A percentile compares a stretch with the other conserved stretches of the same genome.
phyloP scores from a whole-genome alignment of 2,329 filamentous ascomycete species.

The Diaporthe citrichinensis region DNA sequence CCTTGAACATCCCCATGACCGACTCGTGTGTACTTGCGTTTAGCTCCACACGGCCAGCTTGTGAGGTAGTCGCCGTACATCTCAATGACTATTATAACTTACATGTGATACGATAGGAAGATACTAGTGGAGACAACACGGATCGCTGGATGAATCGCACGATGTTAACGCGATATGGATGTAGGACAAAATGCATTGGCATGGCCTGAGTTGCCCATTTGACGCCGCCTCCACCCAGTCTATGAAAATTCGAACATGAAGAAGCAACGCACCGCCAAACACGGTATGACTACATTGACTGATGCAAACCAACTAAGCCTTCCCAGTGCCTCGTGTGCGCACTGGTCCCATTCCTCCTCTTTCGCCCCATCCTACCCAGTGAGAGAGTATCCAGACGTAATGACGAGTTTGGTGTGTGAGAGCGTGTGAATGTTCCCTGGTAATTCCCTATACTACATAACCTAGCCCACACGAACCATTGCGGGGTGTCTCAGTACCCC shows the following conservation, averaged over 20 bases:
- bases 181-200: slow-evolving; percentile 40
- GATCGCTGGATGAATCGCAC: neutral
- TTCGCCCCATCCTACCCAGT: neutral
- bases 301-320: slow-evolving; percentile 26
- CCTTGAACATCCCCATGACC: neutral
- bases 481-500: neutral
- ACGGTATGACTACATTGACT: slow-evolving; percentile 34
- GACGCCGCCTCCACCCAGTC: slow-evolving; percentile 46
- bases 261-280: slow-evolving; percentile 32
- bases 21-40: too few species aligned
- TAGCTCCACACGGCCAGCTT: too few species aligned
- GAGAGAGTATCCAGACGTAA: slow-evolving; percentile 17
- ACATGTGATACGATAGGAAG: too few species aligned
- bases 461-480: neutral
- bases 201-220: slow-evolving; percentile 44
- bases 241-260: slow-evolving; percentile 44
- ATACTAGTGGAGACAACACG: neutral
- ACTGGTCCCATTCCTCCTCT: slow-evolving; percentile 22
- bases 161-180: neutral
- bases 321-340: slow-evolving; percentile 34
- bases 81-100: neutral
- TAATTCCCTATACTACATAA: slow-evolving; percentile 37
- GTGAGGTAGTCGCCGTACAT: too few species aligned
- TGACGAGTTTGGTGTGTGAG: neutral
- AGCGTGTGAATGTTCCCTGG: neutral